Conservation (phyloP, 2,329 filamentous ascomycete species). For the Colletotrichum godetiae region DNA sequence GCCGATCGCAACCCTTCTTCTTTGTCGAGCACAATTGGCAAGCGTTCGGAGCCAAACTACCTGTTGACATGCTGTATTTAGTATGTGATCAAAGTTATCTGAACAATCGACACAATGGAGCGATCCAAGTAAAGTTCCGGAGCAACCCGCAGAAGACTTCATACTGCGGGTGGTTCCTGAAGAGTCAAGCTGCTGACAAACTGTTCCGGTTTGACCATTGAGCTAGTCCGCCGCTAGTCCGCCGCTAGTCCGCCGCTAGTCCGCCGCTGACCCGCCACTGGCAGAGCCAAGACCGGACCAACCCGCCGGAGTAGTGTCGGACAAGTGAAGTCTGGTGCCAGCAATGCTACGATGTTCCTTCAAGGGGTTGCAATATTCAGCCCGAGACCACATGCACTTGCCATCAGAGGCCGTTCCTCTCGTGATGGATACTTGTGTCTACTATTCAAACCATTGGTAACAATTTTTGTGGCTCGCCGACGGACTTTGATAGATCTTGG, state of each 20-base stretch:
- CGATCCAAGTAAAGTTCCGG: background rate
- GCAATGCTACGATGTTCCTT: background rate
- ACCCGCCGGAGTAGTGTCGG: background rate
- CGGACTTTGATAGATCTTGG: too few species aligned
- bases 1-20: background rate
- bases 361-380: too few species aligned
- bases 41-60: background rate
- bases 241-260: background rate
- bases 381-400: too few species aligned
- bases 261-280: background rate
- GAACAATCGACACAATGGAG: background rate
- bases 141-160: background rate
- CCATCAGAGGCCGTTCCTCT: too few species aligned
- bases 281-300: background rate
- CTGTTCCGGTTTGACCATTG: background rate
- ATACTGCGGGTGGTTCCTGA: too few species aligned
- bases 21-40: background rate
- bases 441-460: too few species aligned
- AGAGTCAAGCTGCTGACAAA: background rate
- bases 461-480: too few species aligned
- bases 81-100: background rate
- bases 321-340: background rate
- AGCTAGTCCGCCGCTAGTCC: background rate
- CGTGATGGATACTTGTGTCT: too few species aligned
- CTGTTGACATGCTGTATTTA: background rate